phyloP scores from a whole-genome alignment of 495 filamentous ascomycete species.

The Astrothelium macrocarpum region DNA sequence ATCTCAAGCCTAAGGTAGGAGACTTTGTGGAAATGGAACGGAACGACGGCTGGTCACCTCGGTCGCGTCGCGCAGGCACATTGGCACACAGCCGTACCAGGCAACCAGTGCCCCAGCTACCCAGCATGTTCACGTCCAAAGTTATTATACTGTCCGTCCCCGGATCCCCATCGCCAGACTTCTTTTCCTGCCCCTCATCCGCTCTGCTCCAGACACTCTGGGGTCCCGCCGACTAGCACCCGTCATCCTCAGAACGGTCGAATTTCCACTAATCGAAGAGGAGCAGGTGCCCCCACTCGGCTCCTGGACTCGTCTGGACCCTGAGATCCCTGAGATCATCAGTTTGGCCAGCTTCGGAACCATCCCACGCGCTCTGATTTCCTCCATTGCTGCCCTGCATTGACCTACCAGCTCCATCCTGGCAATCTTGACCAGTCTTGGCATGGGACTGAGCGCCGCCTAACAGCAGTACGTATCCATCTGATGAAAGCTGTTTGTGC shows the following conservation, averaged over 20 bases:
- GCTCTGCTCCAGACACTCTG: too few relatives aligned
- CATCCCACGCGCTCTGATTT: background rate
- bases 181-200: background rate
- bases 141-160: background rate
- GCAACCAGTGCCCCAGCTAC: background rate
- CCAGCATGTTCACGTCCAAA: background rate
- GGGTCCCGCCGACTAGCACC: too few relatives aligned
- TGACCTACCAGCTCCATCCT: background rate
- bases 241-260: too few relatives aligned
- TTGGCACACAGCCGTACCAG: background rate
- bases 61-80: background rate
- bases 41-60: background rate
- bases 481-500: background rate
- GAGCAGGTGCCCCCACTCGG: too few relatives aligned
- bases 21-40: too few relatives aligned
- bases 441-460: too few relatives aligned
- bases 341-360: background rate
- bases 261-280: too few relatives aligned
- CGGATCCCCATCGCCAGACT: background rate
- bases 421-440: too few relatives aligned
- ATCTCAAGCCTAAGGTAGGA: background rate
- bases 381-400: background rate
- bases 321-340: conserved; percentile 1
- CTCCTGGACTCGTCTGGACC: too few relatives aligned
- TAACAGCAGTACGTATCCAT: background rate